These are phyloP conservation scores for Mercurialis annua DNA, from an alignment of 345 rosid genomes.

Conservation along the genomic window DNA sequence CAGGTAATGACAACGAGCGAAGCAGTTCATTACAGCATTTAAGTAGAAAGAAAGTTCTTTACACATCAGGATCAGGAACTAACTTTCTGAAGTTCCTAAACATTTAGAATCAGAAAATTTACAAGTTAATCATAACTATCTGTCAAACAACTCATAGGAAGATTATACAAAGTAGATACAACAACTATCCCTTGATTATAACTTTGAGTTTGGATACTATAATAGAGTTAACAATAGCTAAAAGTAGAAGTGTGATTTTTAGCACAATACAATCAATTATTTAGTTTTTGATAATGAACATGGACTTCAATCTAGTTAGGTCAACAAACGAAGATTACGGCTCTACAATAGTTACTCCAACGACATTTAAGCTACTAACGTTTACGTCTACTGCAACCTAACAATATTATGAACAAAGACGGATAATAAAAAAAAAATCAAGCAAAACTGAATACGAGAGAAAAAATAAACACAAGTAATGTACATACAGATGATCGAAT, in stretches of 20 bases:
- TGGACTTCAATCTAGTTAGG: constrained; percentile 28
- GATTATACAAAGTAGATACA: neutral
- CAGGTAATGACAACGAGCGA: neutral
- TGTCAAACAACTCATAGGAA: neutral
- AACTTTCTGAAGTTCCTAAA: neutral
- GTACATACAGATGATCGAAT: constrained; percentile 41
- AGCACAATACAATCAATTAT: constrained; percentile 20
- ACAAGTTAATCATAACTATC: neutral
- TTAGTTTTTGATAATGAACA: constrained; percentile 15
- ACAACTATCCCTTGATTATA: neutral
- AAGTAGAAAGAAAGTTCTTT: neutral
- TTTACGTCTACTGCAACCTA: constrained; percentile 28
- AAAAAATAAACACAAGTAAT: constrained; percentile 25
- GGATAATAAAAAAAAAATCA: neutral
- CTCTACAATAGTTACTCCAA: constrained; percentile 28
- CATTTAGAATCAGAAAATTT: neutral
- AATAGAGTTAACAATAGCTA: neutral
- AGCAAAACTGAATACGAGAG: constrained; percentile 6
- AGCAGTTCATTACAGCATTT: neutral
- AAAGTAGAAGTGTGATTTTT: constrained; percentile 5
- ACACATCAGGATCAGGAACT: neutral
- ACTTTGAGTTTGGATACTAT: neutral
- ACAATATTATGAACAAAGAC: constrained; percentile 44
- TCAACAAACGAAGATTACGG: constrained; percentile 30
- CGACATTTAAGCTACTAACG: constrained; percentile 21